Conservation (phyloP, 75 land plant genomes). For the Adiantum capillusveneris region DNA sequence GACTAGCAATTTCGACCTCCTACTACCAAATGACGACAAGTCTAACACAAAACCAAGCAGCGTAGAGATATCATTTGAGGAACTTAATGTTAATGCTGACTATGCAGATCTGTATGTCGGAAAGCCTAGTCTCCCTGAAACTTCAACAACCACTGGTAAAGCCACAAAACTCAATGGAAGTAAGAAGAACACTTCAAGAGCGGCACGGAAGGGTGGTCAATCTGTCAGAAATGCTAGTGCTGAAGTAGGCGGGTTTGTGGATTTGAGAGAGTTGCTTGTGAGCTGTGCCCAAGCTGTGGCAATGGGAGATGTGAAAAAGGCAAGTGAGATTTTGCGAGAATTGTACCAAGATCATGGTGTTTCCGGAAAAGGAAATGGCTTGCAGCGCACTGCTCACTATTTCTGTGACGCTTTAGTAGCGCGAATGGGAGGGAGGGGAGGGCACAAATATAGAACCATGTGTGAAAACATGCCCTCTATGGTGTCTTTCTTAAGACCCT, state of each 20-base stretch:
- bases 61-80: too few species aligned
- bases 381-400: background rate
- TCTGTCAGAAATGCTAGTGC: constrained; percentile 1
- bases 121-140: too few species aligned
- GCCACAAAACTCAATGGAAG: too few species aligned
- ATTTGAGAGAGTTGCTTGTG: constrained; percentile 40
- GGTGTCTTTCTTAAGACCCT: constrained; percentile 13
- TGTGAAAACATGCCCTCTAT: constrained; percentile 8
- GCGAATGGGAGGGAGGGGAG: constrained; percentile 20
- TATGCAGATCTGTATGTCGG: too few species aligned
- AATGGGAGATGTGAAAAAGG: constrained; percentile 31
- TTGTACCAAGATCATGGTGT: constrained; percentile 39
- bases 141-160: too few species aligned
- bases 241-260: background rate
- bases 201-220: background rate
- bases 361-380: background rate
- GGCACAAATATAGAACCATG: constrained; percentile 11
- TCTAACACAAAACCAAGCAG: too few species aligned
- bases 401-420: constrained; percentile 11
- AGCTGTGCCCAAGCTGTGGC: constrained; percentile 69
- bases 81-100: too few species aligned
- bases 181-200: background rate
- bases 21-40: too few species aligned
- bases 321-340: constrained; percentile 39
- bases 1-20: too few species aligned